Conservation (phyloP, 1,139 yeast genomes). For the Pneumocystis jirovecii region DNA sequence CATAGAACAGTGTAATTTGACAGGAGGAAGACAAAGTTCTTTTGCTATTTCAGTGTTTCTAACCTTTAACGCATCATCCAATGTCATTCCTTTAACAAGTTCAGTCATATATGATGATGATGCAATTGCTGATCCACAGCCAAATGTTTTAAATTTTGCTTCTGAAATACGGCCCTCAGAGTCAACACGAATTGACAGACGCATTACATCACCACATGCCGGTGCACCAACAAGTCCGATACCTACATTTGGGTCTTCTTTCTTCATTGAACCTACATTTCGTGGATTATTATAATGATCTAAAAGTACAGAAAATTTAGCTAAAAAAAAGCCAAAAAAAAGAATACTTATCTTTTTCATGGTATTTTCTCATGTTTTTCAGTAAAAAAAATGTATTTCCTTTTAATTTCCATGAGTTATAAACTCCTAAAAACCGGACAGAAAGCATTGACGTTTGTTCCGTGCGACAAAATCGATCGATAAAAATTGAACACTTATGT, state of each 20-base stretch:
- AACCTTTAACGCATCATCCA: constrained; percentile 84
- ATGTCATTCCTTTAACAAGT: constrained; percentile 82
- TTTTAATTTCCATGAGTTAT: not conserved
- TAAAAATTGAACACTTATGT: not conserved
- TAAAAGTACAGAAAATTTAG: constrained; percentile 25
- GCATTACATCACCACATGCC: constrained; percentile 98
- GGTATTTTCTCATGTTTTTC: not conserved
- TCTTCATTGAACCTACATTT: constrained; percentile 86
- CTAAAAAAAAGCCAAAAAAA: not conserved
- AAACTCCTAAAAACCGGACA: not conserved
- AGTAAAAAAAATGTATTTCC: not conserved
- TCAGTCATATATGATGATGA: constrained; percentile 90
- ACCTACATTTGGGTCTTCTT: constrained; percentile 66
- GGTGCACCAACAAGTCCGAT: constrained; percentile 96
- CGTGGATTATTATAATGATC: constrained; percentile 96
- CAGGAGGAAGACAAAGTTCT: constrained; percentile 90
- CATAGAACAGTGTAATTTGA: constrained; percentile 31
- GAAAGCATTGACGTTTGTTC: not conserved
- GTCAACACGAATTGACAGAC: constrained; percentile 85
- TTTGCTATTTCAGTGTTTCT: constrained; percentile 86
- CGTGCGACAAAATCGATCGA: not conserved
- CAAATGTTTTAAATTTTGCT: constrained; percentile 95
- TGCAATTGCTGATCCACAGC: constrained; percentile 97
- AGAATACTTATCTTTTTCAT: not conserved
- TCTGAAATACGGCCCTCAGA: constrained; percentile 81